Percentiles rank a stretch among this genome's conserved stretches.
Evolutionary conservation across 83 land plant species (phyloP).

Genomic region (Picea mariana): DNA sequence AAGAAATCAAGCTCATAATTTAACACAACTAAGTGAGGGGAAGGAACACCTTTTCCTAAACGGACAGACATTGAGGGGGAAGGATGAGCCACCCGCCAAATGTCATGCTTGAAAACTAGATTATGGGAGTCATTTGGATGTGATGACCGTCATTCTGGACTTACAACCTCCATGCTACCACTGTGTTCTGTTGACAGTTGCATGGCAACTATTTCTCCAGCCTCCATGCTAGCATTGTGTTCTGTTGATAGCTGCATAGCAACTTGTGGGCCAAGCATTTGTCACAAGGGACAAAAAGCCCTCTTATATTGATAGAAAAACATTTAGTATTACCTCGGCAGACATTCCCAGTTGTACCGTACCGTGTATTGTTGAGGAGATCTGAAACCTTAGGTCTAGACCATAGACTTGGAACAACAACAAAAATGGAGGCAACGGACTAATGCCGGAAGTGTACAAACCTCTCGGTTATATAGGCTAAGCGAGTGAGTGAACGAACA

Average conservation of each 20-base stretch:
- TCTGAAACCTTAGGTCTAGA: no score
- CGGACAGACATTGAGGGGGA: no score
- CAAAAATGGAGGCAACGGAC: no score
- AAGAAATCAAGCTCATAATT: no score
- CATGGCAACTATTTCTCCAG: constrained; percentile 8
- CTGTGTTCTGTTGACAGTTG: constrained; percentile 54
- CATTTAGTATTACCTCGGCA: constrained; percentile 53
- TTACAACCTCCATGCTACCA: constrained; percentile 44
- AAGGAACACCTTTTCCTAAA: no score
- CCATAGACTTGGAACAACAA: no score
- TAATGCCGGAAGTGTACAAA: no score
- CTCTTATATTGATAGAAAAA: constrained; percentile 58
- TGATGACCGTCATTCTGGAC: constrained; percentile 39
- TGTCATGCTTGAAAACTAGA: constrained; percentile 46
- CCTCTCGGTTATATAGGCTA: no score
- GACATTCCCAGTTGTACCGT: no score
- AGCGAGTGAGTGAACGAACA: no score
- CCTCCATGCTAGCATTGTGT: constrained; percentile 31
- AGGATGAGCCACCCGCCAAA: constrained; percentile 42
- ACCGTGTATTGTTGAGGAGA: no score
- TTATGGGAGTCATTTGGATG: constrained; percentile 61
- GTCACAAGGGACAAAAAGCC: constrained; percentile 52
- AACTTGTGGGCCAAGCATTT: constrained; percentile 22
- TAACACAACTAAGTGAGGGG: no score
- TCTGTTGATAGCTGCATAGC: constrained; percentile 70